Base-by-base conservation (phyloP, 2,329 filamentous ascomycete genomes). In the Pseudonectria buxi region DNA sequence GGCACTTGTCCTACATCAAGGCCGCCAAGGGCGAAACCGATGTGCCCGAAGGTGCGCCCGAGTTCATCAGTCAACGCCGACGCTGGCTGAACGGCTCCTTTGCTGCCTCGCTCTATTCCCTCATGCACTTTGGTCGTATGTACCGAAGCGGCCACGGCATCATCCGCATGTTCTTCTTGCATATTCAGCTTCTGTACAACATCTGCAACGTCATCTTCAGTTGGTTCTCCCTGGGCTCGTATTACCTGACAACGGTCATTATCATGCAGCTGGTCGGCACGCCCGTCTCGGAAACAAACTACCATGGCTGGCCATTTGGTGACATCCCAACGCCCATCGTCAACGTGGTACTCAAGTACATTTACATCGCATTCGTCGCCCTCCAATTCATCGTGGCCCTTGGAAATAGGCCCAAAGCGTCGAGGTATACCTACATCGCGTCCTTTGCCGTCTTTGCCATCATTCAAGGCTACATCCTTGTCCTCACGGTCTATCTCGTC, bases 1-100 rank as follows among this genome's bases (percentile, higher is more conserved):
- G 88, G 88, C 88, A 95, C 73, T 65, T 95, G 59, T 87, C 84
- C 35, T 95, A 95, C 62, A 89, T 95, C 70, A 95, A 95, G 69
- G 82, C 88, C 28, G 89, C 88, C 58, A 94, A 94, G 77, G 88
- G 83, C 63, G 88, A 95, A 66, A 95, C 88, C 22, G 88, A 95
- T 66, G 89, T 95, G 48, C 88, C 88, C 28, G 88, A 95, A 68
- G 87, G 86, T 61, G 88, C 87, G 39, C 71, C 88, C 14, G 88
- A 95, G 61, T 94, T 95, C 63, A 95, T 95, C 67, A 81, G 83
- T 46, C 88, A 95, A 67, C 85, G 88, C 72, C 81, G 88, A 72
- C 81, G 88, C 72, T 95, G 88, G 88, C 71, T 95, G 49, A 95
- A 95, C 74, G 88, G 88, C 72, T 94, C 88, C 3, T 95, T 95